Base-by-base conservation (phyloP, 2,329 filamentous ascomycete species). In the Beauveria sp. region DNA sequence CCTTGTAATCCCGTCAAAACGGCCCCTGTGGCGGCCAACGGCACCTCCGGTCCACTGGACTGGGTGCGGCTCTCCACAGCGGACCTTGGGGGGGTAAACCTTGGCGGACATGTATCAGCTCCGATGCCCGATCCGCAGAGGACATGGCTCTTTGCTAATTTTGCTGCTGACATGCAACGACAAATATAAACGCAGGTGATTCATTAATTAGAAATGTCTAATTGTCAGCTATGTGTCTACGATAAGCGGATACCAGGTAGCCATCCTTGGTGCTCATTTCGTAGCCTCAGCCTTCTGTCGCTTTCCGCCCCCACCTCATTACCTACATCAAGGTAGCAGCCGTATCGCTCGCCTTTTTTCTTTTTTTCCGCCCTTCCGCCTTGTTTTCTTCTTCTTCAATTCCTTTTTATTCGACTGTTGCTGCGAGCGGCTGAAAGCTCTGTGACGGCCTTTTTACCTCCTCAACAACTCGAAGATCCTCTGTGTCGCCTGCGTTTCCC, bases 291-390 rank as follows among this genome's bases (percentile, higher is more conserved):
- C 22, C 34, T 46, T 46, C 40, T 20, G 40, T 55, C 18, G 18
- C 18, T 18, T 46, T 55, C 53, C 24, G 18, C 53, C 53, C 53
- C 53, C 53, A 56, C 53, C 53, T 18, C 49, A 38, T 52, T 43
- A n/a, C 16, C 42, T 43, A 20, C 42, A 43, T 43, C 42, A 20
- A 43, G 48, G 46, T 20, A 18, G 40, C 20, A n/a, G 53, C 53
- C 40, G 53, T 45, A 59, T 40, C 55, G 28, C 28, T 50, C 55
- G 34, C 31, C n/a, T 40, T 50, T 50, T 59, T 59, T 58, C 16
- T 12, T n/a, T 59, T 31, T 50, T 20, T 16, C 6, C 46, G 5
- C 40, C 26, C 24, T 31, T 34, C 31, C 26, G 14, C 18, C 38
- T 28, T 9, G 3, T 24, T 43, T n/a, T 34, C 40, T 46, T 38